phyloP scores from a whole-genome alignment of 495 filamentous ascomycete species.

The Daldinia vernicosa region DNA sequence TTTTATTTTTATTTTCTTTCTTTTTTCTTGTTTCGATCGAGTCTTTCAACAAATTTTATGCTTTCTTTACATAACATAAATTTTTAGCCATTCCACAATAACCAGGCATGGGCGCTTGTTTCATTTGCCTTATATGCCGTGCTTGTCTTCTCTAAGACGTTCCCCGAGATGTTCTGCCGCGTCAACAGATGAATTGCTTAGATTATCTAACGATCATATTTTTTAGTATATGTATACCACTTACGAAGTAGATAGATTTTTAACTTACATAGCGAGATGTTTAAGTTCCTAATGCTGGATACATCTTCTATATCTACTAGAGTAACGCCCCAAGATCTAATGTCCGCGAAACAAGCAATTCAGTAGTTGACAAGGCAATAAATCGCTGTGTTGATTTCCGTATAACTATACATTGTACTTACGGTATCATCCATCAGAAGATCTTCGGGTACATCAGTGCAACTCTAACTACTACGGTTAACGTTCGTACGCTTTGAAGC shows the following conservation, averaged over 20 bases:
- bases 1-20: background rate
- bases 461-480: conserved; percentile 2
- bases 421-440: conserved; percentile 8
- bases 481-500: conserved; percentile 3
- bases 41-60: background rate
- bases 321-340: too few relatives aligned
- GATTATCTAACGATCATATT: background rate
- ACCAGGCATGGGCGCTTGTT: background rate
- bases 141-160: conserved; percentile 21
- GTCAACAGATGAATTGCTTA: conserved; percentile 8
- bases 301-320: background rate
- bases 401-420: background rate
- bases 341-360: too few relatives aligned
- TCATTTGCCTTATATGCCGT: background rate
- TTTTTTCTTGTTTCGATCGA: background rate
- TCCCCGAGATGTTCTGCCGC: conserved; percentile 15
- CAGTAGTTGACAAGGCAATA: background rate
- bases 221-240: background rate
- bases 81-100: background rate
- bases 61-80: background rate
- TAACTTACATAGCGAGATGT: background rate
- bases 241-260: background rate
- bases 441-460: conserved; percentile 17
- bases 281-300: background rate
- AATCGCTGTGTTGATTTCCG: background rate